Conservation (phyloP, 345 rosid species). For the Gynandropsis gynandra region DNA sequence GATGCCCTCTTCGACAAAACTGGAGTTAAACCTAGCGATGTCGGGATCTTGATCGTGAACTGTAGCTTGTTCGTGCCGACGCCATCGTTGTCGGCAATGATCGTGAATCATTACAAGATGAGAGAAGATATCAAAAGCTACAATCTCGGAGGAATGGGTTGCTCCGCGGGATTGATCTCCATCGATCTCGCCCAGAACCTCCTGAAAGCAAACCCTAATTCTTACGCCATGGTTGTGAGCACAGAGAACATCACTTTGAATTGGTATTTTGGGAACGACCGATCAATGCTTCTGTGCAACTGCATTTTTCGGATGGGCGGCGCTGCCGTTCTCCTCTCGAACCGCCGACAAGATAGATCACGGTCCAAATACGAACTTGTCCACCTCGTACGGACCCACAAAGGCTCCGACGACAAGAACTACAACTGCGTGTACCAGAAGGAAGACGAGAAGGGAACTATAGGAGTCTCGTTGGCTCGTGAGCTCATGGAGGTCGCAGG, state of each 20-base stretch:
- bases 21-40: slow-evolving; percentile 33
- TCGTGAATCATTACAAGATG: slow-evolving; percentile 51
- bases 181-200: slow-evolving; percentile 48
- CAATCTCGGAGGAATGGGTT: slow-evolving; percentile 72
- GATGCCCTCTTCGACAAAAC: slow-evolving; percentile 42
- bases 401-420: slow-evolving; percentile 48
- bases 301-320: slow-evolving; percentile 83
- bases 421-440: slow-evolving; percentile 53
- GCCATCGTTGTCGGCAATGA: slow-evolving; percentile 53
- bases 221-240: slow-evolving; percentile 56
- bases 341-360: slow-evolving; percentile 30
- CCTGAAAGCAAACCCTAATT: slow-evolving; percentile 45
- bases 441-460: slow-evolving; percentile 44
- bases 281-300: slow-evolving; percentile 59
- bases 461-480: slow-evolving; percentile 62
- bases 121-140: slow-evolving; percentile 44
- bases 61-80: slow-evolving; percentile 61
- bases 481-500: slow-evolving; percentile 73
- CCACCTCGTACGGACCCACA: slow-evolving; percentile 62
- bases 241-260: slow-evolving; percentile 67
- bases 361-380: slow-evolving; percentile 54
- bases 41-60: slow-evolving; percentile 49
- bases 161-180: slow-evolving; percentile 66
- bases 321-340: slow-evolving; percentile 60
- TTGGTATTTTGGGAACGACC: slow-evolving; percentile 62